These are phyloP conservation scores for Boletus sp. DNA, from an alignment of 768 basidiomycete species.

Conservation along the genomic window DNA sequence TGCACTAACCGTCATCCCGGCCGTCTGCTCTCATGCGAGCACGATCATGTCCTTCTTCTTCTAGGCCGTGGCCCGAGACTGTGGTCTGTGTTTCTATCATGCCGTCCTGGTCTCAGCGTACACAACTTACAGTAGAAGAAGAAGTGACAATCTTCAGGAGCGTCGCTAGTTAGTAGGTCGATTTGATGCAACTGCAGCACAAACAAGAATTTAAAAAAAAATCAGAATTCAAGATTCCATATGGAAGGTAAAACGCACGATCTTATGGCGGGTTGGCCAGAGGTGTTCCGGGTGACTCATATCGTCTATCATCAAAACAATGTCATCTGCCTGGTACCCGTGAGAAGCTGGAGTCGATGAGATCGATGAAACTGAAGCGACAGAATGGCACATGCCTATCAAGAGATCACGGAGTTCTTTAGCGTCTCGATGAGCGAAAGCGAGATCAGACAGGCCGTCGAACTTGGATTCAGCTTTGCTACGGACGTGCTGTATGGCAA, in stretches of 20 bases:
- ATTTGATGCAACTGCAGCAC: slow-evolving; percentile 37
- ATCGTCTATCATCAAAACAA: slow-evolving; percentile 45
- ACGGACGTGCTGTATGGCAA: slow-evolving; percentile 14
- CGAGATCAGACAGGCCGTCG: slow-evolving; percentile 4
- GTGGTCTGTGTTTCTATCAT: neutral
- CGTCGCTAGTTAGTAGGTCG: slow-evolving; percentile 39
- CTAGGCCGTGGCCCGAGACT: slow-evolving; percentile 18
- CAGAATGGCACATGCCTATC: slow-evolving; percentile 11
- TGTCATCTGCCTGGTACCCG: slow-evolving; percentile 38
- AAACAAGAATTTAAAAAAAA: neutral
- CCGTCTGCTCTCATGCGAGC: slow-evolving; percentile 44
- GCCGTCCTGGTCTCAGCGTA: too few relatives aligned
- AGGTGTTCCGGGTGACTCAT: slow-evolving; percentile 24
- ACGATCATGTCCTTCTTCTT: slow-evolving; percentile 22
- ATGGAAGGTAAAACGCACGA: slow-evolving; percentile 34
- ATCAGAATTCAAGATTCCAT: neutral
- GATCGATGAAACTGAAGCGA: neutral
- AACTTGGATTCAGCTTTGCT: neutral
- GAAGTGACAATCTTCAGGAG: slow-evolving; percentile 44
- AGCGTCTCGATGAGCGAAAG: slow-evolving; percentile 21
- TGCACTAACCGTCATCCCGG: slow-evolving; percentile 44
- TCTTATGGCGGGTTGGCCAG: slow-evolving; percentile 44
- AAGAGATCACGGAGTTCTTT: slow-evolving; percentile 9
- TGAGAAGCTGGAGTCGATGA: slow-evolving; percentile 31
- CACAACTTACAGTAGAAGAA: slow-evolving; percentile 52